Conservation (phyloP, 345 rosid genomes). For the Pelargonium nanum region DNA sequence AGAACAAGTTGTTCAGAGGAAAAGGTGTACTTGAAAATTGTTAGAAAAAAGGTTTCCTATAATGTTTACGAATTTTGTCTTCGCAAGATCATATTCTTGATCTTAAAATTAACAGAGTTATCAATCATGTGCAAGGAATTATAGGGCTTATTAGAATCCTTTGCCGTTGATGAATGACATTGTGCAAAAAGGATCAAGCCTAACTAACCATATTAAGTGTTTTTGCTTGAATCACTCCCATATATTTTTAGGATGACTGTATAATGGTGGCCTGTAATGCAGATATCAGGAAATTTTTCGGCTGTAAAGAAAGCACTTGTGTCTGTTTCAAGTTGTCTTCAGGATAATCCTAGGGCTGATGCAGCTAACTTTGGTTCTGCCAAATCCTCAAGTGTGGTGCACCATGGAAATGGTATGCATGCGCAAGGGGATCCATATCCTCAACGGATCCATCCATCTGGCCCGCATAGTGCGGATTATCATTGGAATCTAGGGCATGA, state of each 20-base stretch:
- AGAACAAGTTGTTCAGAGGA: no score
- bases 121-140: neutral
- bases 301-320: conserved; percentile 54
- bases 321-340: conserved; percentile 37
- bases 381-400: conserved; percentile 11
- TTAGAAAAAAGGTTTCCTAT: neutral
- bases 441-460: conserved; percentile 40
- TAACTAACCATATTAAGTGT: neutral
- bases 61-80: no score
- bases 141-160: neutral
- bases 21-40: neutral
- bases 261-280: conserved; percentile 6
- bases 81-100: neutral
- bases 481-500: conserved; percentile 44
- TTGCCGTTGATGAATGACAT: neutral
- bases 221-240: neutral
- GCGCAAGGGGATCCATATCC: conserved; percentile 28
- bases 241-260: neutral
- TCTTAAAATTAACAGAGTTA: neutral
- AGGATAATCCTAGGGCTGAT: conserved; percentile 36
- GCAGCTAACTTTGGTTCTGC: conserved; percentile 13
- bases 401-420: conserved; percentile 23
- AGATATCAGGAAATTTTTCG: conserved; percentile 50
- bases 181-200: neutral
- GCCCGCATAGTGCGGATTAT: conserved; percentile 31